Base-by-base conservation (phyloP, 306 rosid genomes). In the Vicia villosa region DNA sequence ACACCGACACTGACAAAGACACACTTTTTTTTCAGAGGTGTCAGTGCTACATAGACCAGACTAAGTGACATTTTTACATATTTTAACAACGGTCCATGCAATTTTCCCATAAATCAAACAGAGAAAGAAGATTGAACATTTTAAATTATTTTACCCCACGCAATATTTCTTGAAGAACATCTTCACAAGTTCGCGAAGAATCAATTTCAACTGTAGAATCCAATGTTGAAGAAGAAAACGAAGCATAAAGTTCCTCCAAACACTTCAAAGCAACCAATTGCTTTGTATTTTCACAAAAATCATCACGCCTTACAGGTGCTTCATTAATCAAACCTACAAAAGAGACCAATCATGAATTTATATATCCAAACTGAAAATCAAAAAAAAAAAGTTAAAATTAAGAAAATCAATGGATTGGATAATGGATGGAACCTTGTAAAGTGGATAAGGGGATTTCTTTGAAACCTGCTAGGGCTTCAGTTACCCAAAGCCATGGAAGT, bases 191-290 rank as follows among this genome's bases (percentile, higher is more conserved):
- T 61, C 60, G 78, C 0, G 88, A 82, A 55, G 74, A 74, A 72
- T 83, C 91, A 40, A 86, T 54, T 66, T 57, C 52, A 72, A 79
- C 36, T 75, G 77, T 84, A 16, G 85, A 77, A 71, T 66, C 77
- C 28, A 47, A 77, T 68, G 55, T n/a, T 66, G 86, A 70, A 69
- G 69, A n/a, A 72, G 86, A 68, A 69, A 41, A 22, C 40, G 64
- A 57, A 69, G 55, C 63, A 81, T 69, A 73, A 43, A 90, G 34
- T 50, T 65, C 76, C 80, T 82, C 98, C 87, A 93, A 85, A 66
- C 91, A 93, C 81, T 81, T 86, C 45, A 83, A 17, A 57, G 98
- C 86, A 77, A 93, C 47, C 76, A 81, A 64, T 72, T 93, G 97
- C 74, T 59, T 85, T 5, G 81, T 72, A 51, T 63, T 85, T 47